phyloP scores from a whole-genome alignment of 805 yeast species.

The Zygotorulaspora sp. region DNA sequence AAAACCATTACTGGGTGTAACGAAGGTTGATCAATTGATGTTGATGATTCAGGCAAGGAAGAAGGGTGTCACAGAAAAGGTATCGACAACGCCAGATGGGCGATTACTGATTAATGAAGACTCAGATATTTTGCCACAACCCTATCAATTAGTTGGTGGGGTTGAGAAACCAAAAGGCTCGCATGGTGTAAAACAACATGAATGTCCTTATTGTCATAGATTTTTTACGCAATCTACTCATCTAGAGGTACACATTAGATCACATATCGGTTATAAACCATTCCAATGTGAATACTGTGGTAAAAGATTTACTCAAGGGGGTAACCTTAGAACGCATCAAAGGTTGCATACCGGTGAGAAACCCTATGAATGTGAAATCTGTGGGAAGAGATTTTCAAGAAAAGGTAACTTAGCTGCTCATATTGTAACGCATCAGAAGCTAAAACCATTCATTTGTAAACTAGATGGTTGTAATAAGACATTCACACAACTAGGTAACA shows the following conservation, averaged over 20 bases:
- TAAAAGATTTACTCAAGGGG: constrained; percentile 84
- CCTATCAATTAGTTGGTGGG: constrained; percentile 71
- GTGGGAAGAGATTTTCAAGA: constrained; percentile 75
- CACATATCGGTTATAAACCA: constrained; percentile 84
- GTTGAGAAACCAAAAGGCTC: constrained; percentile 55
- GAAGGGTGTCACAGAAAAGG: constrained; percentile 62
- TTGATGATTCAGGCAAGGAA: constrained; percentile 84
- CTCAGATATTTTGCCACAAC: constrained; percentile 49
- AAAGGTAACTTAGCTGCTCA: constrained; percentile 93
- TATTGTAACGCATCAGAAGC: constrained; percentile 70
- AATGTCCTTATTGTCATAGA: constrained; percentile 74
- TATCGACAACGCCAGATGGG: constrained; percentile 66
- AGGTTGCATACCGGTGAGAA: constrained; percentile 89
- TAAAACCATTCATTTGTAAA: constrained; percentile 74
- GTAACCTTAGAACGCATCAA: constrained; percentile 79
- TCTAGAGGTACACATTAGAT: constrained; percentile 80
- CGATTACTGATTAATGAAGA: constrained; percentile 50
- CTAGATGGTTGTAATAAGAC: constrained; percentile 78
- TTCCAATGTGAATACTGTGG: constrained; percentile 74
- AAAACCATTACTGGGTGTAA: constrained; percentile 72
- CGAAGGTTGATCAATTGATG: constrained; percentile 89
- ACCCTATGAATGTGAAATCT: constrained; percentile 76
- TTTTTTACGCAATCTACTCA: constrained; percentile 87
- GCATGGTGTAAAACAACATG: constrained; percentile 48
- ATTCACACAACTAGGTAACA: constrained; percentile 87